Percentiles rank a stretch among this genome's conserved stretches.
These are phyloP conservation scores for Lumnitzera racemosa DNA, from an alignment of 345 rosid genomes.

Conservation along the genomic window DNA sequence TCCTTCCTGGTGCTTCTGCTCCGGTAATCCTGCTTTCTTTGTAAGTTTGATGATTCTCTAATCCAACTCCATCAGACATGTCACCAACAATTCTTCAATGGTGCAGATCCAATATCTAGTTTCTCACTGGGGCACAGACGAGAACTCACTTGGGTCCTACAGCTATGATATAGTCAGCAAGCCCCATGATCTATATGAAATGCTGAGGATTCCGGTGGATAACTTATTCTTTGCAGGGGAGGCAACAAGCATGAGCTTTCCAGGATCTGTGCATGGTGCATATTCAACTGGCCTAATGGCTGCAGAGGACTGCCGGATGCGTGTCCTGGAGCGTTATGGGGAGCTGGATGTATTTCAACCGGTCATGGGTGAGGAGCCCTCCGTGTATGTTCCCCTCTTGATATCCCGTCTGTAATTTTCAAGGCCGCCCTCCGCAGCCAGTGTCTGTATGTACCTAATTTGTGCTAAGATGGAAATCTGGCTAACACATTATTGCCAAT, in stretches of 20 bases:
- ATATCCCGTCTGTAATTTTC: slow-evolving; percentile 64
- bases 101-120: slow-evolving; percentile 73
- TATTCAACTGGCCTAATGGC: slow-evolving; percentile 84
- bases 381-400: slow-evolving; percentile 60
- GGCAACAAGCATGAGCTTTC: slow-evolving; percentile 69
- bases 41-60: not conserved
- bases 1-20: slow-evolving; percentile 68
- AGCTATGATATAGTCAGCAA: slow-evolving; percentile 79
- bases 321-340: slow-evolving; percentile 80
- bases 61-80: not conserved
- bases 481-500: slow-evolving; percentile 12
- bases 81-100: not conserved
- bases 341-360: slow-evolving; percentile 74
- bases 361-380: slow-evolving; percentile 64
- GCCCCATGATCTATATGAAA: slow-evolving; percentile 81
- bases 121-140: slow-evolving; percentile 74
- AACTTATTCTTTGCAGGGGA: slow-evolving; percentile 97
- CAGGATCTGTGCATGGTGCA: slow-evolving; percentile 92
- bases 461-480: slow-evolving; percentile 11
- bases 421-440: not conserved
- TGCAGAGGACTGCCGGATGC: slow-evolving; percentile 91
- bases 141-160: slow-evolving; percentile 75
- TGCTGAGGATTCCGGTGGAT: slow-evolving; percentile 78
- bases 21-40: slow-evolving; percentile 32
- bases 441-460: not conserved